Evolutionary conservation across 2,329 filamentous ascomycete genomes (phyloP), one percentile per base, ranked within the genome.

Genomic region (Aspergillus versicolor): DNA sequence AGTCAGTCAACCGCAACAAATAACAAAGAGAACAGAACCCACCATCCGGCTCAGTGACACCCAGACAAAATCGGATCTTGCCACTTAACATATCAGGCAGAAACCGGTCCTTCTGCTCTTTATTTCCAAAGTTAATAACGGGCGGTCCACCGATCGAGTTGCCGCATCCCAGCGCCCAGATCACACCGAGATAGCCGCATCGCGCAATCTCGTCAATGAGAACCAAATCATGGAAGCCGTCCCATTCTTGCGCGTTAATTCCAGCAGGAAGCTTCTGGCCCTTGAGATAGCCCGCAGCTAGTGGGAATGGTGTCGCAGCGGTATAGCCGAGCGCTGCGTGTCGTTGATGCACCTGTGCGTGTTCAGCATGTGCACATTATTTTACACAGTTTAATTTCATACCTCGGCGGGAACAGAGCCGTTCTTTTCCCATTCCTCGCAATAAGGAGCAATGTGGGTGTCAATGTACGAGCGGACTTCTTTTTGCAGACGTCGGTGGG

Each of bases 51-150:
- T 67, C 65, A 0, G 85, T 88, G 47, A 87, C 83, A 1, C 83
- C 84, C 5, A 88, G 71, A 63, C 82, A 86, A 64, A 88, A 86
- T 56, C 80, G 78, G 2, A 81, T 82, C 40, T 81, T 76, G 62
- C 84, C 83, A 0, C 71, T 75, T 50, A 86, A 80, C 21, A 88
- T 74, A 0, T 81, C 82, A 0, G 83, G 84, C 6, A 88, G 70
- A 75, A 82, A 88, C 48, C 76, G 77, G 5, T 40, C 17, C 58
- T 68, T 71, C 50, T 70, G 70, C 42, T 69, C 65, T 3, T 64
- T 58, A n/a, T 62, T 67, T 0, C 67, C 70, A 47, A 67, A 71
- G 12, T 67, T 65, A 32, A 70, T 64, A 4, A 72, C 55, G 0
- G 70, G 69, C 11, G 71, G 71, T 3, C 63, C 68, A 4, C 72